Percentiles rank a stretch among this genome's conserved stretches.
phyloP scores from a whole-genome alignment of 306 rosid species.

The Pyrus bretschneideri region DNA sequence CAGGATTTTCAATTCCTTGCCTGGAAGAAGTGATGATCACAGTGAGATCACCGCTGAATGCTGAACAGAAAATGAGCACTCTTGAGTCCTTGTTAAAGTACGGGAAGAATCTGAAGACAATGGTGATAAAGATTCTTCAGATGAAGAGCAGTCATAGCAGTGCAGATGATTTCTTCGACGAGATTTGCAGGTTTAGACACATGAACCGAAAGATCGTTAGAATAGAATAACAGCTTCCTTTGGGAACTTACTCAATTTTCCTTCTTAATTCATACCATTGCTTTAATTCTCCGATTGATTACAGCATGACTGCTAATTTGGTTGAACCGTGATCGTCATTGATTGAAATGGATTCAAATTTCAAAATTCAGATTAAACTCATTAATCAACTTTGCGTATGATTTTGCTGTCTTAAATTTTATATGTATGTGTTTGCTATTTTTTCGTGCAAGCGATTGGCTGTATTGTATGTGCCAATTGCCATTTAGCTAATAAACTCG shows the following conservation, averaged over 20 bases:
- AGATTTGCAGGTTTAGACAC: slow-evolving; percentile 69
- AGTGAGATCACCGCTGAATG: slow-evolving; percentile 85
- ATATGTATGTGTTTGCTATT: not conserved
- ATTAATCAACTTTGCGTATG: not conserved
- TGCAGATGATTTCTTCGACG: slow-evolving; percentile 90
- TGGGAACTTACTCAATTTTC: slow-evolving; percentile 1
- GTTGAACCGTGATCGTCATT: slow-evolving; percentile 3
- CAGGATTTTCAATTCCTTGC: slow-evolving; percentile 65
- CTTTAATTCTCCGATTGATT: slow-evolving; percentile 18
- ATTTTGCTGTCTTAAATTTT: slow-evolving; percentile 7
- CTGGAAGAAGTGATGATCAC: slow-evolving; percentile 75
- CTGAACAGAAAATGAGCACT: slow-evolving; percentile 88
- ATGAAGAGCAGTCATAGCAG: slow-evolving; percentile 90
- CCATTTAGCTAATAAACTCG: too few relatives aligned
- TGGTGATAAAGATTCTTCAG: slow-evolving; percentile 81
- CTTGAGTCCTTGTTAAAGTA: slow-evolving; percentile 77
- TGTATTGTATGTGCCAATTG: too few relatives aligned
- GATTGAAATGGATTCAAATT: slow-evolving; percentile 4
- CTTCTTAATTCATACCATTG: slow-evolving; percentile 5
- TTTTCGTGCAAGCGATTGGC: not conserved
- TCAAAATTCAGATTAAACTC: not conserved
- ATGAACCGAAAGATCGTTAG: slow-evolving; percentile 58
- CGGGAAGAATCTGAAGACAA: slow-evolving; percentile 54
- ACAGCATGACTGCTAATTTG: slow-evolving; percentile 27
- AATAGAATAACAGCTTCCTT: slow-evolving; percentile 40